A percentile compares a stretch with the other conserved stretches of the same genome.
Evolutionary conservation across 2,329 filamentous ascomycete species (phyloP).

Genomic region (Zymoseptoria passerinii): DNA sequence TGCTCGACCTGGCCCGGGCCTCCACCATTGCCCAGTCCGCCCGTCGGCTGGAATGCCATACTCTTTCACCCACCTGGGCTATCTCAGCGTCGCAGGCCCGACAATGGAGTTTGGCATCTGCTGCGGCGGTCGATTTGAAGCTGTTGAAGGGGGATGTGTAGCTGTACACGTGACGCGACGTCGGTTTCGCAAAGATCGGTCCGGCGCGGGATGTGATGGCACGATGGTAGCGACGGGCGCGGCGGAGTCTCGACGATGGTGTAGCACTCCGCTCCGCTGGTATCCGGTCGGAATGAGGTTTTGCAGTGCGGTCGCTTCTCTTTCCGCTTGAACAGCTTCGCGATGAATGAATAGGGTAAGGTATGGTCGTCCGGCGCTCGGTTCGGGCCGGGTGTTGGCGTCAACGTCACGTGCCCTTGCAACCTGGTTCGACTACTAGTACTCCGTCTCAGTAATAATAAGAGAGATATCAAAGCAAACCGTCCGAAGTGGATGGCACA

Average conservation of each 20-base stretch:
- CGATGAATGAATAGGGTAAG: no score
- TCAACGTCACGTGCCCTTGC: no score
- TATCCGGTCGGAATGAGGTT: not conserved
- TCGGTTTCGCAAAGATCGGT: not conserved
- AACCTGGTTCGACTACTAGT: no score
- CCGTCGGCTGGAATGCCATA: slow-evolving; percentile 66
- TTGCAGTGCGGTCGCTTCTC: no score
- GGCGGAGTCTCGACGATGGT: not conserved
- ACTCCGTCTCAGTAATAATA: no score
- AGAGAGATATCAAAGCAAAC: no score
- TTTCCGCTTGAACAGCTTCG: no score
- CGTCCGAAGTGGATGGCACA: no score
- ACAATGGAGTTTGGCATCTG: not conserved
- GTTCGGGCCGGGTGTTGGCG: no score
- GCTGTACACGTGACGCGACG: not conserved
- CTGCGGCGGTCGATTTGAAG: not conserved
- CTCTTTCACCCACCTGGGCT: not conserved
- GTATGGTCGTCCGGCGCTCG: no score
- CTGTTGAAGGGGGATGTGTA: not conserved
- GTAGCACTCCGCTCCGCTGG: not conserved
- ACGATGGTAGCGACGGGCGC: not conserved
- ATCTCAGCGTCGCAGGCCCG: not conserved
- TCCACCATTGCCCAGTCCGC: slow-evolving; percentile 52
- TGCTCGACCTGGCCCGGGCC: slow-evolving; percentile 40
- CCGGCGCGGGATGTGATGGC: not conserved